These are phyloP conservation scores for Aureobasidium sp. DNA, from an alignment of 2,329 filamentous ascomycete species.

Conservation along the genomic window DNA sequence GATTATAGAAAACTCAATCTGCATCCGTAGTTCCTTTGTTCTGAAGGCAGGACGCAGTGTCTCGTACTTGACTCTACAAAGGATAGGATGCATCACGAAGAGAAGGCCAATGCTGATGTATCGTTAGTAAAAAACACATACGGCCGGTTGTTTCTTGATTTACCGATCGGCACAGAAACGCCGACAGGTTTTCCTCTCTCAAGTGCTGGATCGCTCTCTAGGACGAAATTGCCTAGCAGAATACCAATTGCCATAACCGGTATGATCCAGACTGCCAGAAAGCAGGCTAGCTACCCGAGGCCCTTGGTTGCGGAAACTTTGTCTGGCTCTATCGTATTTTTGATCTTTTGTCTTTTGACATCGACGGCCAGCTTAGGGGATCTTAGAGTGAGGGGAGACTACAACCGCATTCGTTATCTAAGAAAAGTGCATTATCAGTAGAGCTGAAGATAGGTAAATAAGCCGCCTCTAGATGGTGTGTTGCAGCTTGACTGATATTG, in stretches of 20 bases:
- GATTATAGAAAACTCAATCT: constrained; percentile 79
- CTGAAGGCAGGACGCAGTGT: constrained; percentile 72
- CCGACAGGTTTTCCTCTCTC: constrained; percentile 78
- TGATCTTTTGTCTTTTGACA: constrained; percentile 12
- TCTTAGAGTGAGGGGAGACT: no score
- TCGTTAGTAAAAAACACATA: not conserved
- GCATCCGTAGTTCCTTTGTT: constrained; percentile 74
- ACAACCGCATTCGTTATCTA: no score
- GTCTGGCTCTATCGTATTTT: constrained; percentile 16
- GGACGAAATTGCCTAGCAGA: constrained; percentile 79
- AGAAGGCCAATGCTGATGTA: constrained; percentile 73
- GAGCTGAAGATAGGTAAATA: no score
- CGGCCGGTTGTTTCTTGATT: constrained; percentile 25
- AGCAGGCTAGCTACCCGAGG: constrained; percentile 49
- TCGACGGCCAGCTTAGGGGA: no score
- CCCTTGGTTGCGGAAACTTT: constrained; percentile 38
- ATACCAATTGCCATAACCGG: constrained; percentile 77
- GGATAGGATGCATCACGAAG: constrained; percentile 95
- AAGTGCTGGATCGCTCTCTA: constrained; percentile 65
- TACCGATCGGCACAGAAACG: constrained; percentile 73
- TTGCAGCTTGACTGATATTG: no score
- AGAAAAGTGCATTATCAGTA: no score
- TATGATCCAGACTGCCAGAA: constrained; percentile 70
- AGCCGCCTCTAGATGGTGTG: no score
- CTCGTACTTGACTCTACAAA: constrained; percentile 88